Evolutionary conservation across 2,329 filamentous ascomycete genomes (phyloP).

Genomic region (Fusarium albidum): DNA sequence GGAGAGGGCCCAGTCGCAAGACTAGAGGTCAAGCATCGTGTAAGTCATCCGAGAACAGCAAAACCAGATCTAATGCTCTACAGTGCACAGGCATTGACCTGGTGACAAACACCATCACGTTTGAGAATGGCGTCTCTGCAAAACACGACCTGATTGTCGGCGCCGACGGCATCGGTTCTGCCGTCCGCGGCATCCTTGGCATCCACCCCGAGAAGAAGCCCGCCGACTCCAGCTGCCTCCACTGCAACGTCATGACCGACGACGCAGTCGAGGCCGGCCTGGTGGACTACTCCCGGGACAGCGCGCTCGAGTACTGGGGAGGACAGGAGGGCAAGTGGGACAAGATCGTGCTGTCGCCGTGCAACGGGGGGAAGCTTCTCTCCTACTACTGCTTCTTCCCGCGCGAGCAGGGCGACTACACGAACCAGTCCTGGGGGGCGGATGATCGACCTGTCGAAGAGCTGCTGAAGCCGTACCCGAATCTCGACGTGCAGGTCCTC

Average conservation of each 20-base stretch:
- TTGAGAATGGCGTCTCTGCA: slow-evolving; percentile 58
- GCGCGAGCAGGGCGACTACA: slow-evolving; percentile 56
- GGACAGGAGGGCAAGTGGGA: slow-evolving; percentile 69
- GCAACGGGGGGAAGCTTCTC: slow-evolving; percentile 69
- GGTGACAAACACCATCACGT: slow-evolving; percentile 57
- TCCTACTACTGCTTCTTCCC: slow-evolving; percentile 78
- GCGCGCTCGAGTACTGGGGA: slow-evolving; percentile 75
- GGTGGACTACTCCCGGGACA: slow-evolving; percentile 67
- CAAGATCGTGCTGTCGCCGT: slow-evolving; percentile 76
- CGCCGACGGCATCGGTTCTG: slow-evolving; percentile 73
- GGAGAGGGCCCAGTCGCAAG: slow-evolving; percentile 63
- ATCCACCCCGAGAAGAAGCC: slow-evolving; percentile 67
- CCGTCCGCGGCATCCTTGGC: slow-evolving; percentile 70
- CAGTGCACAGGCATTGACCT: slow-evolving; percentile 62
- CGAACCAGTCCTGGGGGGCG: slow-evolving; percentile 66
- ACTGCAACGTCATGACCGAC: slow-evolving; percentile 69
- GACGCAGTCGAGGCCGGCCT: slow-evolving; percentile 68
- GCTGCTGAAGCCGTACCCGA: slow-evolving; percentile 66
- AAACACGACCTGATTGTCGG: slow-evolving; percentile 69
- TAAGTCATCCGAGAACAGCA: slow-evolving; percentile 32
- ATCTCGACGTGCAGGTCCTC: slow-evolving; percentile 65
- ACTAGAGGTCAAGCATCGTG: slow-evolving; percentile 65
- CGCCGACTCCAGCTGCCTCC: slow-evolving; percentile 68
- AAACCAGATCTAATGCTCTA: not conserved
- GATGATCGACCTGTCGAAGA: slow-evolving; percentile 63